Evolutionary conservation across 2,329 filamentous ascomycete species (phyloP), one percentile per base, ranked within the genome.

Genomic region (Thielaviopsis musarum): DNA sequence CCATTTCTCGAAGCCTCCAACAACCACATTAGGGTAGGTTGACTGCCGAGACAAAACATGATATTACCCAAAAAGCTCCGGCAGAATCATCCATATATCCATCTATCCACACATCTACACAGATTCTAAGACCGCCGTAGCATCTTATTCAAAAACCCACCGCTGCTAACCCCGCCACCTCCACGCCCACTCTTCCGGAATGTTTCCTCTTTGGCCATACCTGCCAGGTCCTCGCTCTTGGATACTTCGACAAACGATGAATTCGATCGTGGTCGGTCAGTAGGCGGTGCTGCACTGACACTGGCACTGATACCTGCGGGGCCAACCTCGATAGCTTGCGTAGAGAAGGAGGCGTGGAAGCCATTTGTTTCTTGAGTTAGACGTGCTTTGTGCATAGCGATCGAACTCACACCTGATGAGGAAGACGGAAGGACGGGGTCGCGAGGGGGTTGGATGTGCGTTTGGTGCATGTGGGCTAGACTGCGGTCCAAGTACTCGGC

Each of bases 401-500:
- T 58, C 5, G 49, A 58, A 26, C 41, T 49, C 17, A 49, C n/a
- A 21, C 34, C 17, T 22, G 57, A 57, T 24, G 55, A 15, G 13
- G 22, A 26, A 5, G 49, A 54, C 22, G 19, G 21, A 13, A 24
- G 5, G 21, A n/a, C n/a, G 17, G n/a, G 45, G 21, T 48, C 34
- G 26, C 17, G 17, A 5, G 19, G n/a, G 54, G 2, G 2, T 26
- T 56, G 30, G 19, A 2, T 28, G 28, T 51, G 45, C 41, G 57
- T 45, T 24, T 68, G 68, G 53, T 73, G 71, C 64, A 77, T 72
- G 65, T 74, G 74, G n/a, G 67, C 68, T 22, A 76, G 67, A 7
- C 74, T 74, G 56, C 72, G 70, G 59, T 76, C 73, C 34, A 80
- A 71, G 62, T 76, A 74, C 58, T 72, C 70, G n/a, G 78, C 71